Conservation (phyloP, 1,284 basidiomycete genomes). For the Heterobasidion parviporum region DNA sequence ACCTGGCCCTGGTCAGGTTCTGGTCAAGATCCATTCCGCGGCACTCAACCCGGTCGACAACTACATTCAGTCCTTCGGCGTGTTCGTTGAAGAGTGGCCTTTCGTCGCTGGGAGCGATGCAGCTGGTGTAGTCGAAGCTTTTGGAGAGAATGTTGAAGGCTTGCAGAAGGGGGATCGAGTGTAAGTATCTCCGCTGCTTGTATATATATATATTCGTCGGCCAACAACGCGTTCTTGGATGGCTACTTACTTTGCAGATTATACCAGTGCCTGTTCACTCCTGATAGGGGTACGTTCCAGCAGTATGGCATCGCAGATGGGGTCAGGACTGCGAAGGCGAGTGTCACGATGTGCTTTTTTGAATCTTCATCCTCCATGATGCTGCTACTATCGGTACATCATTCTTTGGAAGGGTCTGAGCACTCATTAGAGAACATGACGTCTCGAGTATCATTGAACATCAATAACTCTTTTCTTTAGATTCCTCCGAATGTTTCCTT, state of each 20-base stretch:
- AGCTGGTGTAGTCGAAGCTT: conserved; percentile 28
- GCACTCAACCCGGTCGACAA: conserved; percentile 35
- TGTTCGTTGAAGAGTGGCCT: conserved; percentile 22
- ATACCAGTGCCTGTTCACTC: conserved; percentile 8
- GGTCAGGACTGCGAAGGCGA: conserved; percentile 16
- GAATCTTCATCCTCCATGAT: too few species aligned
- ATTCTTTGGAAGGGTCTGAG: too few species aligned
- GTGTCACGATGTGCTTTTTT: too few species aligned
- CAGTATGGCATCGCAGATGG: conserved; percentile 17
- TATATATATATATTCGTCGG: too few species aligned
- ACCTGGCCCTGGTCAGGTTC: conserved; percentile 30
- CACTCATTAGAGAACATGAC: too few species aligned
- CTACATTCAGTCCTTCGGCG: conserved; percentile 24
- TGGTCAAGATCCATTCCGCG: conserved; percentile 31
- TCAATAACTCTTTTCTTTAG: too few species aligned
- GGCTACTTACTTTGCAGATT: conserved; percentile 4
- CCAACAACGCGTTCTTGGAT: too few species aligned
- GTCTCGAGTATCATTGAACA: too few species aligned
- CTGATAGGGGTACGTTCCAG: conserved; percentile 15
- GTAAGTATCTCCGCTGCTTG: too few species aligned
- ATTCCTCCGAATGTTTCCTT: conserved; percentile 8
- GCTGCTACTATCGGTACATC: too few species aligned
- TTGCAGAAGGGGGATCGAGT: conserved; percentile 34
- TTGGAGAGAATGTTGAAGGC: conserved; percentile 26
- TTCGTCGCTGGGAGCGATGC: conserved; percentile 38